Base-by-base conservation (phyloP, 2,329 filamentous ascomycete species). In the Claviceps pazoutovae region DNA sequence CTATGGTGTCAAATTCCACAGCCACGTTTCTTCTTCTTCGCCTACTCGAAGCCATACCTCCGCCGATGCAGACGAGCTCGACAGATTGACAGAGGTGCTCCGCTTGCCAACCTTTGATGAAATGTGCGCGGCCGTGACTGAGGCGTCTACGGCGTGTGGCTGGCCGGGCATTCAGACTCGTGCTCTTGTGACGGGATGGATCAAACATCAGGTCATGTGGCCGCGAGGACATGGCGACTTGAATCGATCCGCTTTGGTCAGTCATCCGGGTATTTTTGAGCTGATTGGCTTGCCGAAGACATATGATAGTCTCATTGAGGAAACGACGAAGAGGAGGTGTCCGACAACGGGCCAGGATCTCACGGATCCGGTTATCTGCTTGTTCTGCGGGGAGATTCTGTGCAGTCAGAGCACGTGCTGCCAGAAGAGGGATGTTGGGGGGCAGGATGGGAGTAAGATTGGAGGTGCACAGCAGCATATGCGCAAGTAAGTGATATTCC, bases 371-470 rank as follows among this genome's bases (percentile, higher is more conserved):
- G 87, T 86, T 57, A 80, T 98, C 39, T 98, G 93, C 63, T 76
- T 98, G 41, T 88, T 96, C 70, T 98, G 93, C 63, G 91, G 93
- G 37, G 89, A 90, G n/a, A 88, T 98, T 42, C 91, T 96, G 68
- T 98, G 93, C 68, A 88, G 86, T 9, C 93, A 98, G 71, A 88
- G 86, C 46, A 84, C 90, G 46, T 98, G 93, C 70, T 98, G 93
- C 65, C 80, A 87, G 62, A 82, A 82, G 59, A 74, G 80, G 54
- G 79, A 78, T 53, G 68, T 71, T 58, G 66, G 60, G 42, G 64
- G 63, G 16, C 62, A 66, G 52, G 71, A 70, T 50, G 61, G 65
- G 50, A 72, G 65, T 50, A 69, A 75, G 56, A 78, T 88, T 54
- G 90, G 90, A 46, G 90, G 94, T 36, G 91, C 87, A 57, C 90